A percentile compares a stretch with the other conserved stretches of the same genome.
Evolutionary conservation across 2,329 filamentous ascomycete species (phyloP).

Genomic region (Fusarium praegraminearum): DNA sequence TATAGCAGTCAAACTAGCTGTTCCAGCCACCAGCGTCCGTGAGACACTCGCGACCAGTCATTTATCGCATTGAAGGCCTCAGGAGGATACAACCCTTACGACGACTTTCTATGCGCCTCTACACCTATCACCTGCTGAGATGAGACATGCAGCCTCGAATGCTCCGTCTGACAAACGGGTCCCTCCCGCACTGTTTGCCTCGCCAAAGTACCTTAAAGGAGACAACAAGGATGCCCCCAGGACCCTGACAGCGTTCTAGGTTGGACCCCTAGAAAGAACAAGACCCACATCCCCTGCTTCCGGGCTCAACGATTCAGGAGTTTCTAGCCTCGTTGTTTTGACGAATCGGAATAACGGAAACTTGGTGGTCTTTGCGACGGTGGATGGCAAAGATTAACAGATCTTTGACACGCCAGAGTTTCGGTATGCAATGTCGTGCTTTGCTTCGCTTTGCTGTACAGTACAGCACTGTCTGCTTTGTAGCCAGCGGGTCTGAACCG

Average conservation of each 20-base stretch:
- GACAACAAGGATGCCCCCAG: constrained; percentile 8
- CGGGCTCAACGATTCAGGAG: constrained; percentile 37
- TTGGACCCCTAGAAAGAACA: constrained; percentile 34
- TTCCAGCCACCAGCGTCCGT: neutral
- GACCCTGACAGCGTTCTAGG: constrained; percentile 2
- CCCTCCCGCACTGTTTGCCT: constrained; percentile 39
- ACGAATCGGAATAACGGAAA: constrained; percentile 37
- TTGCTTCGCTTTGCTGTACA: constrained; percentile 1
- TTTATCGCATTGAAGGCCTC: constrained; percentile 35
- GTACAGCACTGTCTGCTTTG: constrained; percentile 18
- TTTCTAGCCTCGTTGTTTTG: constrained; percentile 16
- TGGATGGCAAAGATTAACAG: constrained; percentile 31
- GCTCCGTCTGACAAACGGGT: constrained; percentile 18
- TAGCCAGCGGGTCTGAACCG: constrained; percentile 9
- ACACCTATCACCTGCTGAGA: constrained; percentile 9
- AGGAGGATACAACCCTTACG: constrained; percentile 18
- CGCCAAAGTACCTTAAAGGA: constrained; percentile 35
- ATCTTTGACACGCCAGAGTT: constrained; percentile 22
- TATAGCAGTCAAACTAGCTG: constrained; percentile 1
- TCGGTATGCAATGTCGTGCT: constrained; percentile 1
- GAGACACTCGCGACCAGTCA: constrained; percentile 25
- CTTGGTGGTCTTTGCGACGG: constrained; percentile 1
- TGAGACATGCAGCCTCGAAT: constrained; percentile 20
- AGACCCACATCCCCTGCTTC: constrained; percentile 22
- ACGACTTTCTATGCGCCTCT: constrained; percentile 4